phyloP scores from a whole-genome alignment of 2,329 filamentous ascomycete genomes.

The Lasiodiplodia sp. region DNA sequence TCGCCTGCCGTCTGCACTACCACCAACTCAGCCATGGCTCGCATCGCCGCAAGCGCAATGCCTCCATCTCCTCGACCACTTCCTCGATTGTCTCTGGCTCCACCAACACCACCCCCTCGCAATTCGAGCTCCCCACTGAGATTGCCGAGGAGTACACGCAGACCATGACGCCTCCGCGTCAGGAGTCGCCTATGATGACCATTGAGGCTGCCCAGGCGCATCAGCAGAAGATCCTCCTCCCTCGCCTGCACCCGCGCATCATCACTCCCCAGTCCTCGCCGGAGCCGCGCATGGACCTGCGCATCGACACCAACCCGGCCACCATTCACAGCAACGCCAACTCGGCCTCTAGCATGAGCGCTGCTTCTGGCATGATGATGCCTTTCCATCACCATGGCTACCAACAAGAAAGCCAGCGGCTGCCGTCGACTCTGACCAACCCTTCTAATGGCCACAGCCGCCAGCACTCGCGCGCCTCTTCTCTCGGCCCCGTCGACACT shows the following conservation, averaged over 20 bases:
- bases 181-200: slow-evolving; percentile 47
- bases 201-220: slow-evolving; percentile 39
- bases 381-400: slow-evolving; percentile 29
- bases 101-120: slow-evolving; percentile 39
- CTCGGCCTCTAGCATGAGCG: slow-evolving; percentile 31
- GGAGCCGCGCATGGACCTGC: slow-evolving; percentile 49
- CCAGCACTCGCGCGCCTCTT: slow-evolving; percentile 43
- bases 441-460: slow-evolving; percentile 45
- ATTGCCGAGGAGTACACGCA: slow-evolving; percentile 36
- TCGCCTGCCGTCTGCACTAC: slow-evolving; percentile 86
- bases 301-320: slow-evolving; percentile 50
- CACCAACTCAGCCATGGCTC: slow-evolving; percentile 84
- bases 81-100: slow-evolving; percentile 40
- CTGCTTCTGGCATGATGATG: slow-evolving; percentile 46
- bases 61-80: slow-evolving; percentile 69
- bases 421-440: slow-evolving; percentile 49
- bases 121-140: slow-evolving; percentile 33
- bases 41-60: slow-evolving; percentile 78
- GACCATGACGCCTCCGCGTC: slow-evolving; percentile 47
- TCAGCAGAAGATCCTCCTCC: slow-evolving; percentile 61
- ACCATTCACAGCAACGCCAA: slow-evolving; percentile 2
- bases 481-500: slow-evolving; percentile 64
- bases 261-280: slow-evolving; percentile 48
- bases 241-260: slow-evolving; percentile 63
- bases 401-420: slow-evolving; percentile 32